Conservation (phyloP, 75 land plant species). For the Cupressus sempervirens region DNA sequence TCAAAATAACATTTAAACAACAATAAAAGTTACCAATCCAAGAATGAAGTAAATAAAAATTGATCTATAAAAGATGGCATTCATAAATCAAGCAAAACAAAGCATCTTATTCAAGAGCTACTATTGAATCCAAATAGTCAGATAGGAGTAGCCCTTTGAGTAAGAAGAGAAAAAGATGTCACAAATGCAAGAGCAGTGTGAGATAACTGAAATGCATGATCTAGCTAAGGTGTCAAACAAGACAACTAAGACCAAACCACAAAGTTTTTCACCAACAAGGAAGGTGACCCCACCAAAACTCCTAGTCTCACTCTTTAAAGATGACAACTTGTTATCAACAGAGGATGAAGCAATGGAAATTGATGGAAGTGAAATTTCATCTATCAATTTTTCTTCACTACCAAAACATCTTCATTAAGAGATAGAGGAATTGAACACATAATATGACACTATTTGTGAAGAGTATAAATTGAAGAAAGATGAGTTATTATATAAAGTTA, state of each 20-base stretch:
- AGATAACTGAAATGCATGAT: too few relatives aligned
- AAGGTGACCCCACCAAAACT: too few relatives aligned
- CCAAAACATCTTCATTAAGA: conserved; percentile 65
- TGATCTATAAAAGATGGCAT: neutral
- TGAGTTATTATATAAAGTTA: conserved; percentile 32
- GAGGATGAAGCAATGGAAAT: conserved; percentile 4
- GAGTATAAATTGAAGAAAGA: conserved; percentile 54
- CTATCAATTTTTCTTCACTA: conserved; percentile 22
- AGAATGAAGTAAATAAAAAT: neutral
- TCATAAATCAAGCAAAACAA: neutral
- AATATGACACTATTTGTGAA: conserved; percentile 49
- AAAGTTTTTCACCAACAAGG: too few relatives aligned
- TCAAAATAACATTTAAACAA: neutral
- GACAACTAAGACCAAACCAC: too few relatives aligned
- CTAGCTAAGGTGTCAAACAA: too few relatives aligned
- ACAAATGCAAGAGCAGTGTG: too few relatives aligned
- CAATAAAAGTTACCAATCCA: neutral
- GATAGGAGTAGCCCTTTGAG: too few relatives aligned
- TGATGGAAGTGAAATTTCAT: conserved; percentile 8
- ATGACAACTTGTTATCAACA: neutral
- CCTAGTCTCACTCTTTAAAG: too few relatives aligned
- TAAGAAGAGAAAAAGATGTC: too few relatives aligned
- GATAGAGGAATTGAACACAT: conserved; percentile 49
- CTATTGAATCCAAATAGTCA: neutral
- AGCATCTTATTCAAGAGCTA: neutral